Percentiles rank a stretch among this genome's conserved stretches.
These are phyloP conservation scores for Rhodosporidiobolus odoratus DNA, from an alignment of 768 basidiomycete genomes.

Conservation along the genomic window DNA sequence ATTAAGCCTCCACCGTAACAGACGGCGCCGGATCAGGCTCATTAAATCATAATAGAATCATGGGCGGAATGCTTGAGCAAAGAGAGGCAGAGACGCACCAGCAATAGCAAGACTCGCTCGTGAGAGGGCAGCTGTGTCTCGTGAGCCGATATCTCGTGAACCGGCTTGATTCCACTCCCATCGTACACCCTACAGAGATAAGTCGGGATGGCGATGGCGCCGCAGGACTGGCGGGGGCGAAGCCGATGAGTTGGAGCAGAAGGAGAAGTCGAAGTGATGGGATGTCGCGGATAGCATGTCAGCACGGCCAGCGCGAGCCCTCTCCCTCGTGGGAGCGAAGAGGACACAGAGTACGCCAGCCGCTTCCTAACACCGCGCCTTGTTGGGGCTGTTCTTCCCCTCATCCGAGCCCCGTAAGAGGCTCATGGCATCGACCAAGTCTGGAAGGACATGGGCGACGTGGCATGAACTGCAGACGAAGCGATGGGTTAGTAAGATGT, in stretches of 20 bases:
- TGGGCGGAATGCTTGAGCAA: neutral
- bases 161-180: neutral
- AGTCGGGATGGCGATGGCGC: neutral
- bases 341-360: neutral
- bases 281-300: slow-evolving; percentile 14
- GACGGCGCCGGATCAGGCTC: slow-evolving; percentile 7
- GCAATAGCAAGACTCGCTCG: neutral
- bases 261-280: neutral
- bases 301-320: slow-evolving; percentile 25
- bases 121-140: neutral
- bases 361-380: slow-evolving; percentile 29
- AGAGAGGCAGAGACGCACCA: neutral
- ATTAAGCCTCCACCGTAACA: neutral
- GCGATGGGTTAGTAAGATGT: neutral
- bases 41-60: slow-evolving; percentile 29
- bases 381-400: slow-evolving; percentile 18
- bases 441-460: slow-evolving; percentile 30
- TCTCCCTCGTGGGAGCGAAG: slow-evolving; percentile 12
- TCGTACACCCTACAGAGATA: too few relatives aligned
- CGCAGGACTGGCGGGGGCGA: neutral
- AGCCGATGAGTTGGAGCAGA: neutral
- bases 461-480: slow-evolving; percentile 19
- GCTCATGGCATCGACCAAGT: slow-evolving; percentile 30
- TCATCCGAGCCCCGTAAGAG: slow-evolving; percentile 6
- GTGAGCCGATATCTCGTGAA: neutral